phyloP scores from a whole-genome alignment of 2,329 filamentous ascomycete genomes.

The Aspergillus piperis region DNA sequence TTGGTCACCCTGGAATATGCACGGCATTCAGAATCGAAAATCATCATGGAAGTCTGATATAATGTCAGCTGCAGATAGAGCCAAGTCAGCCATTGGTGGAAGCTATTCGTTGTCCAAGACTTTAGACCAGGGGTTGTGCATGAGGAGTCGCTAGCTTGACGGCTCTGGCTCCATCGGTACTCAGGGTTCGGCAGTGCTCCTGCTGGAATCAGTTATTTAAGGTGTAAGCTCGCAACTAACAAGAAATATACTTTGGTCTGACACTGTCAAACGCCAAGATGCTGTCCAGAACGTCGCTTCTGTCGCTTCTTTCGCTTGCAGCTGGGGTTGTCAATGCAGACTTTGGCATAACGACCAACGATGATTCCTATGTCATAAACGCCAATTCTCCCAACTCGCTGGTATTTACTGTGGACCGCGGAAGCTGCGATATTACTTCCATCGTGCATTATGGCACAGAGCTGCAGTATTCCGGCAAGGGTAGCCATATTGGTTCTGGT shows the following conservation, averaged over 20 bases:
- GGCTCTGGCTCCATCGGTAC: background rate
- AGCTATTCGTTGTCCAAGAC: background rate
- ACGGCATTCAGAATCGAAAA: too few species aligned
- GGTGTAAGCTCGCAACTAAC: background rate
- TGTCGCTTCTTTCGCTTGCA: conserved; percentile 24
- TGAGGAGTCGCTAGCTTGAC: background rate
- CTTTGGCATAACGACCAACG: conserved; percentile 30
- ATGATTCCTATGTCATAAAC: conserved; percentile 47
- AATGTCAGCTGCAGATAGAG: too few species aligned
- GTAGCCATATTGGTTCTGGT: conserved; percentile 61
- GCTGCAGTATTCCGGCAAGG: conserved; percentile 56
- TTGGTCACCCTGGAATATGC: too few species aligned
- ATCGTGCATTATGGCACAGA: conserved; percentile 62
- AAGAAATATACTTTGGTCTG: background rate
- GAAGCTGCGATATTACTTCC: conserved; percentile 65
- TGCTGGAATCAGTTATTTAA: background rate
- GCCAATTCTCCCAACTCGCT: conserved; percentile 53
- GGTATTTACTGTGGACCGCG: conserved; percentile 53
- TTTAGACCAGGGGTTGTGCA: background rate
- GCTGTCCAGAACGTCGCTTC: conserved; percentile 19
- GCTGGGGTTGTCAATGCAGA: conserved; percentile 27
- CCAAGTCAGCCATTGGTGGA: conserved; percentile 10
- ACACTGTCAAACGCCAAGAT: conserved; percentile 14
- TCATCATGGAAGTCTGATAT: background rate
- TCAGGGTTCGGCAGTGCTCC: background rate